These are phyloP conservation scores for Suhomyces chickasaworum DNA, from an alignment of 1,139 yeast species.

Conservation along the genomic window DNA sequence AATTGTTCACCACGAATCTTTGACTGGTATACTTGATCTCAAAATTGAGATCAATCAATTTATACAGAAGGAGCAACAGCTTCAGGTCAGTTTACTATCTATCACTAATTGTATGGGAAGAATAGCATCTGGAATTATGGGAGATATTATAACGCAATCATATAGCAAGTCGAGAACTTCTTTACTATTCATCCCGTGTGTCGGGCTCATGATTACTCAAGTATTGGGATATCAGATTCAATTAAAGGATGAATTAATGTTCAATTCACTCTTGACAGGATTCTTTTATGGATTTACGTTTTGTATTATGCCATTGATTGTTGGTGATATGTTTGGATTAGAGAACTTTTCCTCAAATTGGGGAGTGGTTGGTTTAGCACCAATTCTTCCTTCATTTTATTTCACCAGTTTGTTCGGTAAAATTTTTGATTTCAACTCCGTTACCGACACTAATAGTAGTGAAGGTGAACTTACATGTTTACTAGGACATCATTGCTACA, in stretches of 20 bases:
- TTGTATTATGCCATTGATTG: conserved; percentile 59
- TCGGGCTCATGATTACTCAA: conserved; percentile 46
- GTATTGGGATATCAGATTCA: conserved; percentile 36
- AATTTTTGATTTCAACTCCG: conserved; percentile 50
- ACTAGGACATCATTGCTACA: conserved; percentile 47
- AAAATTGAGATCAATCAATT: background rate
- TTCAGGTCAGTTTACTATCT: conserved; percentile 58
- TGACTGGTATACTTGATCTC: background rate
- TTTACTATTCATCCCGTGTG: conserved; percentile 49
- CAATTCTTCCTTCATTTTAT: conserved; percentile 52
- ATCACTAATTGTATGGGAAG: conserved; percentile 58
- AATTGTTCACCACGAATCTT: conserved; percentile 27
- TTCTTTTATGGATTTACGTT: conserved; percentile 60
- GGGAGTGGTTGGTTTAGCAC: conserved; percentile 59
- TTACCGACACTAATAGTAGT: background rate
- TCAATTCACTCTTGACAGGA: conserved; percentile 50
- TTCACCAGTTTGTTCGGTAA: conserved; percentile 55
- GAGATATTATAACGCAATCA: conserved; percentile 51
- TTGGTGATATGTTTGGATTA: conserved; percentile 60
- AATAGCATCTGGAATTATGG: conserved; percentile 51
- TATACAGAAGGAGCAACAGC: conserved; percentile 53
- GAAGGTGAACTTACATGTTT: conserved; percentile 28
- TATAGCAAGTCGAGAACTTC: conserved; percentile 46
- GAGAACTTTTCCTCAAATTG: conserved; percentile 56
- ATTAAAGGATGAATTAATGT: conserved; percentile 34